Percentiles rank a stretch among this genome's conserved stretches.
These are phyloP conservation scores for Epicoccum nigrum DNA, from an alignment of 2,329 filamentous ascomycete genomes.

Conservation along the genomic window DNA sequence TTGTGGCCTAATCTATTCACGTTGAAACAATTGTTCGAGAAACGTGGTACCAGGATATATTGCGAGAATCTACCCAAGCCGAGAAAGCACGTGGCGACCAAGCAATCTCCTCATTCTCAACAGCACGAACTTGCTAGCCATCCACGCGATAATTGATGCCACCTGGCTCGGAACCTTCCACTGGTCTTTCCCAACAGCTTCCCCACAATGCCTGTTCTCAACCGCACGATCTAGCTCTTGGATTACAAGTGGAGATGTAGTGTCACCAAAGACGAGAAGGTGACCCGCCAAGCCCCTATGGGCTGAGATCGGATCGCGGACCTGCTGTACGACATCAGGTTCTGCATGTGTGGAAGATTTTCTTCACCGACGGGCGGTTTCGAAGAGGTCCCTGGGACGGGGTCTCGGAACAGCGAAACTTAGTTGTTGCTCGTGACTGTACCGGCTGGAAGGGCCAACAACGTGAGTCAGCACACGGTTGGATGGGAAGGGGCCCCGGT, in stretches of 20 bases:
- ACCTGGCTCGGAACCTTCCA: constrained; percentile 24
- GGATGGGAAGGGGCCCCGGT: constrained; percentile 15
- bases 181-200: constrained; percentile 10
- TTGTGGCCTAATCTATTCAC: constrained; percentile 28
- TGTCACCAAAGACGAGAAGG: constrained; percentile 13
- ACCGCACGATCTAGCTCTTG: constrained; percentile 18
- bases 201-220: constrained; percentile 8
- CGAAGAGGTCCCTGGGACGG: background rate
- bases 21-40: constrained; percentile 25
- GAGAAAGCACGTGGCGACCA: constrained; percentile 21
- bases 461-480: too few species aligned
- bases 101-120: background rate
- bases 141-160: constrained; percentile 14
- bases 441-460: constrained; percentile 1
- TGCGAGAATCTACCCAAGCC: constrained; percentile 25
- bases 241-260: constrained; percentile 21
- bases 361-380: constrained; percentile 9
- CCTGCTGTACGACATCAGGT: constrained; percentile 14
- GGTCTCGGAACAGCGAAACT: background rate
- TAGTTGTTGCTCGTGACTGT: constrained; percentile 15
- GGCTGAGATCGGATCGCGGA: constrained; percentile 22
- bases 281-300: constrained; percentile 24
- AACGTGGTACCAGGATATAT: constrained; percentile 24
- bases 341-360: constrained; percentile 21
- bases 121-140: constrained; percentile 6